Conservation (phyloP, 2,329 filamentous ascomycete species). For the Meredithiella fracta region DNA sequence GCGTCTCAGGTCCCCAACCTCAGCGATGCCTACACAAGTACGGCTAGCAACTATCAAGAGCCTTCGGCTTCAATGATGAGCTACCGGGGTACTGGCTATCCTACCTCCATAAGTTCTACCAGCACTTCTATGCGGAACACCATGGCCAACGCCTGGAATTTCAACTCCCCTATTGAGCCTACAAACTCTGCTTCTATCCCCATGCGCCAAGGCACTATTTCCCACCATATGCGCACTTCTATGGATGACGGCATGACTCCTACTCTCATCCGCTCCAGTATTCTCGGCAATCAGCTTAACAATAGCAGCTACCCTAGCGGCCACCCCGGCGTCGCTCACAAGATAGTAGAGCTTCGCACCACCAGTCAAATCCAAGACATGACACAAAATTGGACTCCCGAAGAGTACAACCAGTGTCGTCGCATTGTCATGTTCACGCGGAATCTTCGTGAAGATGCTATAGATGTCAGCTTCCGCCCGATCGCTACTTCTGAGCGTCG, state of each 20-base stretch:
- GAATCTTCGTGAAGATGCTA: slow-evolving; percentile 63
- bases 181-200: background rate
- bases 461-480: slow-evolving; percentile 64
- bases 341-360: slow-evolving; percentile 73
- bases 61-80: background rate
- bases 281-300: slow-evolving; percentile 39
- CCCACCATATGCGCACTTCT: background rate
- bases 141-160: slow-evolving; percentile 22
- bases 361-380: slow-evolving; percentile 72
- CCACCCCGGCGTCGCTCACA: slow-evolving; percentile 32
- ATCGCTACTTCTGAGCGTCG: slow-evolving; percentile 61
- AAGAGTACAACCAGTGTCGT: slow-evolving; percentile 64
- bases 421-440: slow-evolving; percentile 81
- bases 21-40: background rate
- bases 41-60: background rate
- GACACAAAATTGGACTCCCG: slow-evolving; percentile 65
- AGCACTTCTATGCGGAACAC: background rate
- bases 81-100: background rate
- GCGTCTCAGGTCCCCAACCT: background rate
- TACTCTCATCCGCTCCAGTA: slow-evolving; percentile 20
- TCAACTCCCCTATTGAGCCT: slow-evolving; percentile 1
- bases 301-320: slow-evolving; percentile 45
- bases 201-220: background rate
- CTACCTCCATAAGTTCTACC: background rate
- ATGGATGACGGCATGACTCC: background rate